Base-by-base conservation (phyloP, 23 red algal genomes). In the Pyropia haitanensis region DNA sequence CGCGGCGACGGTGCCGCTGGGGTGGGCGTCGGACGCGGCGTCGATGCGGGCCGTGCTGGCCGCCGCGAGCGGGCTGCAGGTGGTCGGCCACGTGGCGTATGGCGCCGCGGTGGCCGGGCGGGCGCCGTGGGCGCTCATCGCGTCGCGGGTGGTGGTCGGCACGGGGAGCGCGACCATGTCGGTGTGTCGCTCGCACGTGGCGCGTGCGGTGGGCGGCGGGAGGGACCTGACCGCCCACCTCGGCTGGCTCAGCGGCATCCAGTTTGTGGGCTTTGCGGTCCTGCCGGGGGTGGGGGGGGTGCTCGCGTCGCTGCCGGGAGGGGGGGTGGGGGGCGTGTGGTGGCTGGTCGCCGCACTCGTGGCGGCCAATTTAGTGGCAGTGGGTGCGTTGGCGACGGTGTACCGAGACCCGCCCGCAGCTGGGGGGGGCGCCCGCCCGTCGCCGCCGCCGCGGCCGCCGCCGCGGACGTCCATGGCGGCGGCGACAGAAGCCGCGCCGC, bases 181-280 rank as follows among this genome's bases (percentile, higher is more conserved):
- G 19, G 79, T 97, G 15, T 89, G 85, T 64, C 80, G 93, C 4
- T 85, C 92, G 8, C 85, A 90, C 39, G 63, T 97, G 33, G 82
- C 93, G 0, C 70, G 82, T 2, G 65, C 85, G 17, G 73, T 83
- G 27, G 58, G 79, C 3, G 9, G 64, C 7, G 18, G 51, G 7
- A 46, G 39, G 39, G 54, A 78, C 9, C 81, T 86, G 18, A 97
- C 93, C 9, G 65, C 77, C 8, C 85, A 97, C 49, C 90, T 97
- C 76, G 83, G 71, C 4, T 90, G 90, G 46, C 78, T 97, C 49
- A 91, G 85, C 52, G 93, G 67, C 27, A 21, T 90, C 23, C 93
- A 97, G 62, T 97, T 97, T 60, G 50, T 90, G 10, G 93, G 93
- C 32, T 97, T 97, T 70, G 93, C 93, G 34, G 85, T 90, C 23